Percentiles rank a stretch among this genome's conserved stretches.
phyloP scores from a whole-genome alignment of 2,329 filamentous ascomycete genomes.

The Talaromyces funiculosus region DNA sequence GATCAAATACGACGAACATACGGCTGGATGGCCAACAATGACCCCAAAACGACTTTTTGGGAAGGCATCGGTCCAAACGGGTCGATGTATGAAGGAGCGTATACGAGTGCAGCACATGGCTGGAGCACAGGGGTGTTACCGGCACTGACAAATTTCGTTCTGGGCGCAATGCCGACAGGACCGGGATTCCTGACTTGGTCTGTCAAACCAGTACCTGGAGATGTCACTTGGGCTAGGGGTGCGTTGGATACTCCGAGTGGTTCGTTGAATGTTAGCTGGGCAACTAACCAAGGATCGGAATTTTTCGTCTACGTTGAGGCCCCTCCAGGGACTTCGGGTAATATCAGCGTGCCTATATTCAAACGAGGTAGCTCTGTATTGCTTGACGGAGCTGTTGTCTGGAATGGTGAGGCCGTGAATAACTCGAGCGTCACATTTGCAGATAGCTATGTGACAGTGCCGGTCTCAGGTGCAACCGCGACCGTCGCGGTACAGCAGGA shows the following conservation, averaged over 20 bases:
- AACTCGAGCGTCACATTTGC: background rate
- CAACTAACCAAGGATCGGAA: background rate
- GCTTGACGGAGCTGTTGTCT: background rate
- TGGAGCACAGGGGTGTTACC: background rate
- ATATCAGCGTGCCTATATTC: background rate
- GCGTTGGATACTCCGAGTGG: background rate
- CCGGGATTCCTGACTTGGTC: background rate
- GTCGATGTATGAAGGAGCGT: background rate
- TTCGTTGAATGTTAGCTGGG: background rate
- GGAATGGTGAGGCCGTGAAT: background rate
- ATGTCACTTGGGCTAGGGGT: background rate
- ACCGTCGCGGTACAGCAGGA: background rate
- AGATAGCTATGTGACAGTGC: background rate
- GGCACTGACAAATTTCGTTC: background rate
- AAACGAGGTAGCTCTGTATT: background rate
- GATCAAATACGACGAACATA: background rate
- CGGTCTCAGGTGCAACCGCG: background rate
- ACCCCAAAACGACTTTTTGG: background rate
- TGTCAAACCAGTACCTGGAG: background rate
- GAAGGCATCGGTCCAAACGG: background rate
- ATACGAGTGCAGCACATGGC: background rate
- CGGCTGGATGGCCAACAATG: background rate
- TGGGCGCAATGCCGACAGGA: background rate
- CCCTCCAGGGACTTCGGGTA: background rate
- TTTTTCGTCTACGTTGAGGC: background rate